Conservation (phyloP, 768 basidiomycete genomes). For the Pleurotus cornucopiae region DNA sequence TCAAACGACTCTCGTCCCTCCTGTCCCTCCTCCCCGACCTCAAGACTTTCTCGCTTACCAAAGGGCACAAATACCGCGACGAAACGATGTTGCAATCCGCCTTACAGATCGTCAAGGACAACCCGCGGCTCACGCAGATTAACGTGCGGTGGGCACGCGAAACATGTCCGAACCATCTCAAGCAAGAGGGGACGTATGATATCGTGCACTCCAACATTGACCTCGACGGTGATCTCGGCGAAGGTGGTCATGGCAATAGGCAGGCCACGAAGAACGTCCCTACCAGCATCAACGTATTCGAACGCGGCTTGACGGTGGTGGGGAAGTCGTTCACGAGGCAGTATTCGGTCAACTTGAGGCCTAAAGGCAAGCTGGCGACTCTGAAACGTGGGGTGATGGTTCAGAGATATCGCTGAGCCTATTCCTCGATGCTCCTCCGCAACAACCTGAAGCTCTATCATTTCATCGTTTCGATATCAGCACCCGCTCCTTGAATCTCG, state of each 20-base stretch:
- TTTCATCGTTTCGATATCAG: no score
- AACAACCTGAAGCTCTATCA: no score
- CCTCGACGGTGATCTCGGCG: not conserved
- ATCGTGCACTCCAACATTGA: not conserved
- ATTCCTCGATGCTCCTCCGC: no score
- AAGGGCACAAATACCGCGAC: conserved; percentile 42
- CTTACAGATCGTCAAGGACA: conserved; percentile 2
- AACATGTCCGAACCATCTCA: conserved; percentile 6
- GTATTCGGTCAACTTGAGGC: not conserved
- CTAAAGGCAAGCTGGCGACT: not conserved
- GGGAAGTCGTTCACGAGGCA: conserved; percentile 7
- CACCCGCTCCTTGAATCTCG: no score
- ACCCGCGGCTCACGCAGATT: not conserved
- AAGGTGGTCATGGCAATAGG: not conserved
- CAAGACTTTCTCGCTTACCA: conserved; percentile 42
- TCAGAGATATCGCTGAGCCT: conserved; percentile 1
- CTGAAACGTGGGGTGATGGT: conserved; percentile 3
- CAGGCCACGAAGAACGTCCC: not conserved
- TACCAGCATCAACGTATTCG: not conserved
- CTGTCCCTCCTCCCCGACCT: conserved; percentile 35
- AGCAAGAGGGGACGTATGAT: conserved; percentile 6
- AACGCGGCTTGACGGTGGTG: conserved; percentile 2
- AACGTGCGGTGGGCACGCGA: conserved; percentile 7
- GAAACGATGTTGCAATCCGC: conserved; percentile 6
- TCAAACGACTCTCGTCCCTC: conserved; percentile 33